Evolutionary conservation across 306 rosid species (phyloP).

Genomic region (Castanea mollissima): DNA sequence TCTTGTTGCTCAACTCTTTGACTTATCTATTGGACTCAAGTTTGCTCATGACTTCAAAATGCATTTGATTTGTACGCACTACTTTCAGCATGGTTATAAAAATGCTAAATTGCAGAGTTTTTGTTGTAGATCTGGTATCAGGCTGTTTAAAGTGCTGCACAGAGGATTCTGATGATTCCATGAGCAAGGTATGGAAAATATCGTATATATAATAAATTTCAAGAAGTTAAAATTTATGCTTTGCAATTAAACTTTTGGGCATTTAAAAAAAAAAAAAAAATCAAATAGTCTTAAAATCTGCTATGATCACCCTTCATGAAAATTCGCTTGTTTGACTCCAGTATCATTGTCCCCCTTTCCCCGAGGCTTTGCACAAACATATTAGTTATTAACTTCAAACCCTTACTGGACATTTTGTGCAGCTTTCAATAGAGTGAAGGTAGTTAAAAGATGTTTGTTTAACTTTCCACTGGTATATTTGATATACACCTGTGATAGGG

Average conservation of each 20-base stretch:
- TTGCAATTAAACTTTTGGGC: background rate
- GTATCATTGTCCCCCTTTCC: no score
- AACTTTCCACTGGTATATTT: no score
- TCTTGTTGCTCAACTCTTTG: background rate
- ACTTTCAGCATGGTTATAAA: conserved; percentile 1
- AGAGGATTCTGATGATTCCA: conserved; percentile 78
- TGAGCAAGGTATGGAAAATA: conserved; percentile 55
- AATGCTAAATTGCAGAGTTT: conserved; percentile 15
- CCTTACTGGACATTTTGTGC: background rate
- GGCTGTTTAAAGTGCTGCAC: conserved; percentile 82
- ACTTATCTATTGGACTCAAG: background rate
- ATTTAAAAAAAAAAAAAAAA: no score
- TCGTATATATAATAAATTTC: background rate
- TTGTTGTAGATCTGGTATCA: conserved; percentile 68
- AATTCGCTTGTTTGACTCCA: no score
- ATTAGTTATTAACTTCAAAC: background rate
- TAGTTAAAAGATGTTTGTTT: no score
- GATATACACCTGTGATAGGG: no score
- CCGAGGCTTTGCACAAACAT: background rate
- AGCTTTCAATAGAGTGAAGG: background rate
- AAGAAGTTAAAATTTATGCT: background rate
- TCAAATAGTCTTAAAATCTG: no score
- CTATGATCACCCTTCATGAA: no score
- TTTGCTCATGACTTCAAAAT: background rate
- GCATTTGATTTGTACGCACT: background rate